Evolutionary conservation across 768 basidiomycete genomes (phyloP).

Genomic region (Tylopilus balloui): DNA sequence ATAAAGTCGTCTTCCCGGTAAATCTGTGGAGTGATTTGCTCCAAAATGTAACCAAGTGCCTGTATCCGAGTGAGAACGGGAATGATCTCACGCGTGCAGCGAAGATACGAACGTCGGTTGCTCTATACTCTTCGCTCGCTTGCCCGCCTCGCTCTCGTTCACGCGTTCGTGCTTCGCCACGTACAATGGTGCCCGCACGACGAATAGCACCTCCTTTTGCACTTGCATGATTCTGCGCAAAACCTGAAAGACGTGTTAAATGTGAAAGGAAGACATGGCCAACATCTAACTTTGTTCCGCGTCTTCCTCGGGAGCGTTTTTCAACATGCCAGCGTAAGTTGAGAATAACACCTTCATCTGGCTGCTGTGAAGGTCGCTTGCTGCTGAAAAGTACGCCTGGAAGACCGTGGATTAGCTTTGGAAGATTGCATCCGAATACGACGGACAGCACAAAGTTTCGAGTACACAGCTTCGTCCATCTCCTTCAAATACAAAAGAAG

Average conservation of each 20-base stretch:
- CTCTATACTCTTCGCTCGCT: conserved; percentile 56
- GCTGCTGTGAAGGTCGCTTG: conserved; percentile 73
- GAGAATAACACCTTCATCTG: conserved; percentile 77
- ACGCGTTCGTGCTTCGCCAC: conserved; percentile 51
- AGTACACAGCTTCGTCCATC: conserved; percentile 89
- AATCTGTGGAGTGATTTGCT: conserved; percentile 71
- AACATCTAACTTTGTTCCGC: conserved; percentile 56
- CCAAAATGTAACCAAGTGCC: conserved; percentile 72
- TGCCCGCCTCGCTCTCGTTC: conserved; percentile 50
- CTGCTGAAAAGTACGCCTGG: conserved; percentile 87
- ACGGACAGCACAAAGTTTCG: conserved; percentile 84
- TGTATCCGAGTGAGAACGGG: conserved; percentile 28
- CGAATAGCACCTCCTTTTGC: conserved; percentile 59
- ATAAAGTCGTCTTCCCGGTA: conserved; percentile 85
- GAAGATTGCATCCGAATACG: background rate
- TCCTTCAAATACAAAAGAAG: conserved; percentile 91
- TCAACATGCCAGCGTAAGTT: conserved; percentile 54
- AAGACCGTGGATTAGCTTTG: conserved; percentile 1
- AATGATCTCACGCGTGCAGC: background rate
- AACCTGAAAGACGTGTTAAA: conserved; percentile 37
- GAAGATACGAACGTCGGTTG: conserved; percentile 57
- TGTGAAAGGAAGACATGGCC: background rate
- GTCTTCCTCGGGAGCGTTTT: conserved; percentile 68
- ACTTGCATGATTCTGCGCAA: conserved; percentile 32
- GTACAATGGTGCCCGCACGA: conserved; percentile 82